Percentiles rank a stretch among this genome's conserved stretches.
Evolutionary conservation across 169 alveolate species (phyloP).

Genomic region (Plasmodium gonderi): DNA sequence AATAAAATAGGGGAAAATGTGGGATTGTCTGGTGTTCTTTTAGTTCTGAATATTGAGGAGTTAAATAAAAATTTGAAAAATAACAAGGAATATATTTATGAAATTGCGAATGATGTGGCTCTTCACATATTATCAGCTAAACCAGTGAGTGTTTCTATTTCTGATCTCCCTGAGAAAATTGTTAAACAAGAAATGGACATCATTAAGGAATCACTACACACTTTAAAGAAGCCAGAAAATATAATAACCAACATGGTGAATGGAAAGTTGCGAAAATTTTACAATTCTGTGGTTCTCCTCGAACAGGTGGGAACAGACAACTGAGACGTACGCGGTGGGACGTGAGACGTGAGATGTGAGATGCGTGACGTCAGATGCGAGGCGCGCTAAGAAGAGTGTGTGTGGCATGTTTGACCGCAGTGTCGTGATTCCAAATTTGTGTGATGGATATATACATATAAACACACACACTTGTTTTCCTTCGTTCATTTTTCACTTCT

Average conservation of each 20-base stretch:
- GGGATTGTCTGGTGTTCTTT: conserved; percentile 50
- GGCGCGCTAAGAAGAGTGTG: not conserved
- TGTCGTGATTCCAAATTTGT: too few species aligned
- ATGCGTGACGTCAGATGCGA: not conserved
- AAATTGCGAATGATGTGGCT: conserved; percentile 50
- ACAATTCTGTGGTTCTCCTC: conserved; percentile 23
- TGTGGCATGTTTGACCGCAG: too few species aligned
- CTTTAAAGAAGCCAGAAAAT: conserved; percentile 29
- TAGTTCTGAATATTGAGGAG: conserved; percentile 27
- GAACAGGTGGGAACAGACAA: conserved; percentile 27
- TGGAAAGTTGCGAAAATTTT: conserved; percentile 53
- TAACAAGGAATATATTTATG: conserved; percentile 9
- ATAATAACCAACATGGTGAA: conserved; percentile 39
- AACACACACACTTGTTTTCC: too few species aligned
- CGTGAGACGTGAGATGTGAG: not conserved
- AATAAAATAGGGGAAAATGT: conserved; percentile 18
- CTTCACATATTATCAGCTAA: conserved; percentile 65
- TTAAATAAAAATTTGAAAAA: conserved; percentile 28
- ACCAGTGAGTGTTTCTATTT: conserved; percentile 37
- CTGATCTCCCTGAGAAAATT: conserved; percentile 16
- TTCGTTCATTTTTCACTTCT: not conserved
- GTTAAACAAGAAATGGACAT: conserved; percentile 33
- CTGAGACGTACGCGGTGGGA: too few species aligned
- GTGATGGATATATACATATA: too few species aligned
- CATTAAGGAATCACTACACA: conserved; percentile 32